Conservation (phyloP, 441 rosid genomes). For the Aleurites moluccanus region DNA sequence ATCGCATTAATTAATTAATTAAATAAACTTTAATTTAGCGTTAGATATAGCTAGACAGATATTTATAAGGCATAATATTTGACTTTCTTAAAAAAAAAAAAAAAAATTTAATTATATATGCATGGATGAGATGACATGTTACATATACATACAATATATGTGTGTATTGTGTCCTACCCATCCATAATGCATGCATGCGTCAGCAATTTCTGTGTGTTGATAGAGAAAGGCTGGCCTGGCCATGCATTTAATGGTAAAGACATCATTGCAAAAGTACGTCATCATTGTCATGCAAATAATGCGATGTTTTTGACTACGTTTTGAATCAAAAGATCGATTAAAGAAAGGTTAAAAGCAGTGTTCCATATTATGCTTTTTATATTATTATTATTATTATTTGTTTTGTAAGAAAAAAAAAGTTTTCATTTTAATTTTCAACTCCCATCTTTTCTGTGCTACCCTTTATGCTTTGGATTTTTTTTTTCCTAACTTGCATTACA, state of each 20-base stretch:
- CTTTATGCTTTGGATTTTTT: conserved; percentile 27
- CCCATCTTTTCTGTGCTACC: background rate
- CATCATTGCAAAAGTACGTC: conserved; percentile 78
- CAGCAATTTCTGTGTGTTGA: conserved; percentile 10
- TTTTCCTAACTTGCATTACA: conserved; percentile 18
- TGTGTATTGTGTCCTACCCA: background rate
- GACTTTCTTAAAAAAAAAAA: no score
- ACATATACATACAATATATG: background rate
- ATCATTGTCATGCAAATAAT: conserved; percentile 61
- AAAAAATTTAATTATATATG: no score
- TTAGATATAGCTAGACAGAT: no score
- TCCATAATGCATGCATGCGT: conserved; percentile 12
- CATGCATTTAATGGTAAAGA: conserved; percentile 39
- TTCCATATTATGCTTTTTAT: no score
- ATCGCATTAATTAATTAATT: no score
- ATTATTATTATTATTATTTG: no score
- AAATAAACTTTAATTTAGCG: no score
- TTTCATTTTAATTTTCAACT: background rate
- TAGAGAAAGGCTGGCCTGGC: conserved; percentile 25
- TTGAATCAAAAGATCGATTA: conserved; percentile 15
- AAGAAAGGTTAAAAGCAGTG: background rate
- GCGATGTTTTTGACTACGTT: conserved; percentile 32
- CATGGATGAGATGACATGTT: background rate
- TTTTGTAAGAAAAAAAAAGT: background rate
- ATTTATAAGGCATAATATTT: no score